Conservation (phyloP, 768 basidiomycete species). For the Collybia sp. region DNA sequence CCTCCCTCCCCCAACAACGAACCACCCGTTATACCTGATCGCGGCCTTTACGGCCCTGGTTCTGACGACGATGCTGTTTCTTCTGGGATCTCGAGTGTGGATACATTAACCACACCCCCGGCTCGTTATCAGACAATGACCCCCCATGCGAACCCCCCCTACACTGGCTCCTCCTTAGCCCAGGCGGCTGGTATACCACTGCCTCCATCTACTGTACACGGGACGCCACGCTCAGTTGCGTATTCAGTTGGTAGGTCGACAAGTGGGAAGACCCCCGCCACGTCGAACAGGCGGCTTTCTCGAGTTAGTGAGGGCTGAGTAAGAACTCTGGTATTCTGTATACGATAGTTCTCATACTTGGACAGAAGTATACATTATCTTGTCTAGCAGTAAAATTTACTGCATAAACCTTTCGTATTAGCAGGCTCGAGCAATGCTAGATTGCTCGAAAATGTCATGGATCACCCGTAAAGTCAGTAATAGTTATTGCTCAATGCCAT, state of each 20-base stretch:
- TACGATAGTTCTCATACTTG: too few relatives aligned
- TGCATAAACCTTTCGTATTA: too few relatives aligned
- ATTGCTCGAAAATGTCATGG: too few relatives aligned
- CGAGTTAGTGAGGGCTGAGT: not conserved
- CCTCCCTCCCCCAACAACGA: slow-evolving; percentile 2
- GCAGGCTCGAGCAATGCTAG: too few relatives aligned
- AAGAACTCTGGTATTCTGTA: too few relatives aligned
- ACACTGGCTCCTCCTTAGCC: not conserved
- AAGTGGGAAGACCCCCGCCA: slow-evolving; percentile 2
- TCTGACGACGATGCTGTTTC: slow-evolving; percentile 10
- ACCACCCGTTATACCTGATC: slow-evolving; percentile 4
- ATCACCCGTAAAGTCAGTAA: too few relatives aligned
- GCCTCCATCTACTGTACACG: not conserved
- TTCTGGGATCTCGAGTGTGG: slow-evolving; percentile 5
- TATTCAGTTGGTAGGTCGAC: not conserved
- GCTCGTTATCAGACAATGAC: not conserved
- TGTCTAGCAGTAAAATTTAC: too few relatives aligned
- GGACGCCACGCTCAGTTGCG: slow-evolving; percentile 5
- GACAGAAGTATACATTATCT: too few relatives aligned
- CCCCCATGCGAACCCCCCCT: not conserved
- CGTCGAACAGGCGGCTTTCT: not conserved
- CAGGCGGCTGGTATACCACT: not conserved
- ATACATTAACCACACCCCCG: slow-evolving; percentile 9
- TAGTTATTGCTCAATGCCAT: too few relatives aligned
- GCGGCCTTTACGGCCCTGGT: slow-evolving; percentile 1